These are phyloP conservation scores for Psilocybe cubensis DNA, from an alignment of 768 basidiomycete genomes.

Conservation along the genomic window DNA sequence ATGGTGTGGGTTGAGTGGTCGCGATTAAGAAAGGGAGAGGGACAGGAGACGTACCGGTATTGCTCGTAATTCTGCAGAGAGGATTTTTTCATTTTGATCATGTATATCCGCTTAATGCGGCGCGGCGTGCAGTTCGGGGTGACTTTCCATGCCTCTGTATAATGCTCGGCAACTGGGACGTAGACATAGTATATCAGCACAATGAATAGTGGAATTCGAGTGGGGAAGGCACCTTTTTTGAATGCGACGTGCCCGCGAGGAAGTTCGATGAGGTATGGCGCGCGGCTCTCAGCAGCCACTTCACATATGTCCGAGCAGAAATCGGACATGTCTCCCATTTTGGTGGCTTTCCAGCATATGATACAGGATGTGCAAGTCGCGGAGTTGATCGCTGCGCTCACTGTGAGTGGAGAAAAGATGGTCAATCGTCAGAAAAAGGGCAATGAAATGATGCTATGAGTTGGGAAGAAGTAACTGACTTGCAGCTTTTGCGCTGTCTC, in stretches of 20 bases:
- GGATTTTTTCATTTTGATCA: conserved; percentile 1
- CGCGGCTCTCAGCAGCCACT: conserved; percentile 2
- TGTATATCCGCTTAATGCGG: conserved; percentile 15
- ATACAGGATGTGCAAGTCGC: conserved; percentile 26
- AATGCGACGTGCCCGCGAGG: conserved; percentile 29
- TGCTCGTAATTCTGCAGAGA: neutral
- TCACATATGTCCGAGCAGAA: conserved; percentile 24
- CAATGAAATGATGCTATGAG: too few species aligned
- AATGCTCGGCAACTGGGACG: conserved; percentile 14
- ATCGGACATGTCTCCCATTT: neutral
- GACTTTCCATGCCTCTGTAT: conserved; percentile 1
- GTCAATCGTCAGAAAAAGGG: neutral
- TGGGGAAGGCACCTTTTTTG: conserved; percentile 15
- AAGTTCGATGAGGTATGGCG: conserved; percentile 28
- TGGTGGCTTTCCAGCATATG: conserved; percentile 25
- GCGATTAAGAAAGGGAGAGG: neutral
- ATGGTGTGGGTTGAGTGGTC: too few species aligned
- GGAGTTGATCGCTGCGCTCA: conserved; percentile 5
- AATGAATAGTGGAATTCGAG: conserved; percentile 4
- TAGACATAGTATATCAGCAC: conserved; percentile 6
- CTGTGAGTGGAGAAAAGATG: neutral
- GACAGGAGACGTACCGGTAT: neutral
- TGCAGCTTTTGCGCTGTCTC: conserved; percentile 21
- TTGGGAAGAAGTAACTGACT: neutral
- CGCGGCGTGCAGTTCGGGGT: neutral